Base-by-base conservation (phyloP, 306 rosid species). In the Cucurbita ficifolia region DNA sequence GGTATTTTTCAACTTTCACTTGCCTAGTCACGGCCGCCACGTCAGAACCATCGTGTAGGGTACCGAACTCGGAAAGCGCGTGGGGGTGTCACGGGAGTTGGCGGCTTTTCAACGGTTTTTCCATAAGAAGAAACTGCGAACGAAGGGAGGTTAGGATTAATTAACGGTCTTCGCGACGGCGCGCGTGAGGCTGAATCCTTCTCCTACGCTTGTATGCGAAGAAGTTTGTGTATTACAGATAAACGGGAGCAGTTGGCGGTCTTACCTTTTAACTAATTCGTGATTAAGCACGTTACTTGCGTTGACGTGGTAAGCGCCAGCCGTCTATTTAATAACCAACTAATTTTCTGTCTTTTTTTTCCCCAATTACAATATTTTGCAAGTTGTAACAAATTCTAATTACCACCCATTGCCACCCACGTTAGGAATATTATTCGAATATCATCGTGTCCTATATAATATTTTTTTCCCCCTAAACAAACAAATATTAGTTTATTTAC, bases 51-150 rank as follows among this genome's bases (percentile, higher is more conserved):
- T 62, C 70, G 70, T 63, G 70, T 63, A 13, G 14, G 14, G 29
- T 63, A 63, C 70, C 70, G 51, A 40, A 39, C 50, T 63, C 50
- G 5, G 14, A 2, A 10, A 40, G 70, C 70, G 70, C 70, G 70
- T 63, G 70, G 70, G 19, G 6, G 29, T 45, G 40, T 3, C 6
- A 7, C 40, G 73, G 73, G 22, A 46, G 43, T 48, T 48, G 73
- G 73, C 73, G 73, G 73, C 73, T 69, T 48, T 38, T 69, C 73
- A 69, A 69, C 73, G 57, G 73, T 46, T 69, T 46, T 69, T 48
- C 56, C 35, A 10, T 29, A 2, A 29, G 33, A 29, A 29, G 33
- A 29, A 29, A 2, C 33, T 29, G 33, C 33, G 0, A 29, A 29
- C 33, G 3, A 29, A 29, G 33, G 33, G 33, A 29, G 33, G 33